phyloP scores from a whole-genome alignment of 345 rosid genomes.

The Linum usitatissimum region DNA sequence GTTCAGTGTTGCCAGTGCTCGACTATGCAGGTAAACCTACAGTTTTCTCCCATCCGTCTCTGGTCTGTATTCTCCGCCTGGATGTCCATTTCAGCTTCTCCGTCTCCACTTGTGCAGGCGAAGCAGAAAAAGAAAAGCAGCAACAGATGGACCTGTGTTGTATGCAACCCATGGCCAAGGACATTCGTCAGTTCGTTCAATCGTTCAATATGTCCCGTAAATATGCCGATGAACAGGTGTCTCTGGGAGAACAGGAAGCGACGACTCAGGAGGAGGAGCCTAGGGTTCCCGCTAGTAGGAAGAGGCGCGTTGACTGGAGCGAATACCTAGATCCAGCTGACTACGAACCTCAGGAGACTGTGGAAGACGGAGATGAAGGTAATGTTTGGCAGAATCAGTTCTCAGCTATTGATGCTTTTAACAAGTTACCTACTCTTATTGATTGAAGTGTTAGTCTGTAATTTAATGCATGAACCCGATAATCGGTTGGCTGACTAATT shows the following conservation, averaged over 20 bases:
- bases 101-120: constrained; percentile 32
- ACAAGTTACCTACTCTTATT: too few relatives aligned
- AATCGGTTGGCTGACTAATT: too few relatives aligned
- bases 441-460: background rate
- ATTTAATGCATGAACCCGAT: background rate
- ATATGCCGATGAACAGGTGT: constrained; percentile 15
- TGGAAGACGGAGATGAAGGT: constrained; percentile 21
- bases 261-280: background rate
- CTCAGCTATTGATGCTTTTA: background rate
- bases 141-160: constrained; percentile 73
- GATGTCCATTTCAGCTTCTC: background rate
- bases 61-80: background rate
- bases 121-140: constrained; percentile 64
- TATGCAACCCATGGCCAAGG: constrained; percentile 69
- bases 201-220: constrained; percentile 69
- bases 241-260: background rate
- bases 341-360: constrained; percentile 1
- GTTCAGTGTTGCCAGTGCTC: constrained; percentile 76
- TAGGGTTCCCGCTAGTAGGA: constrained; percentile 7
- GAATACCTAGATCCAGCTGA: constrained; percentile 38
- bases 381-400: background rate
- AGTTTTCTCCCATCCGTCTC: constrained; percentile 4
- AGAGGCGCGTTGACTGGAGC: constrained; percentile 50
- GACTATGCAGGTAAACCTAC: constrained; percentile 58
- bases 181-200: constrained; percentile 65